Evolutionary conservation across 306 rosid genomes (phyloP).

Genomic region (Leucaena leucocephala): DNA sequence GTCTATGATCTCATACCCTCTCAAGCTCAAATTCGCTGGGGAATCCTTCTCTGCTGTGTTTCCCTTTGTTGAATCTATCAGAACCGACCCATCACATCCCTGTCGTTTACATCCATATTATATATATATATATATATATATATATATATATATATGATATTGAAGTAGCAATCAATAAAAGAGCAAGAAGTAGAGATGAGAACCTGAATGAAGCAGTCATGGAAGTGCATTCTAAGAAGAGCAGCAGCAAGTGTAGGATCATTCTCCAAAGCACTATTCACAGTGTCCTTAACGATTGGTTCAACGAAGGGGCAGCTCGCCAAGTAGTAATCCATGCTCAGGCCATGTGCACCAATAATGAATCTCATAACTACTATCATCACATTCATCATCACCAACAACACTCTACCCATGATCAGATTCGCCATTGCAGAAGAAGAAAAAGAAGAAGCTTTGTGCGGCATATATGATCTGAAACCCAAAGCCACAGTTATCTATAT

Average conservation of each 20-base stretch:
- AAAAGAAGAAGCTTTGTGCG: conserved; percentile 3
- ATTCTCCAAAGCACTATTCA: conserved; percentile 54
- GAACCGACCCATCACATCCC: conserved; percentile 86
- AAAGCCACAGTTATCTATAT: conserved; percentile 10
- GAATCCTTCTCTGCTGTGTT: conserved; percentile 90
- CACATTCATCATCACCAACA: conserved; percentile 39
- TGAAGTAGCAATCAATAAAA: neutral
- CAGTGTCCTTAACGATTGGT: conserved; percentile 47
- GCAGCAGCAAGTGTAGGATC: conserved; percentile 72
- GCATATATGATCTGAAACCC: neutral
- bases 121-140: too few relatives aligned
- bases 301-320: conserved; percentile 64
- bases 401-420: neutral
- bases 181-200: conserved; percentile 2
- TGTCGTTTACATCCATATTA: conserved; percentile 17
- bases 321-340: conserved; percentile 62
- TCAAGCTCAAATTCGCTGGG: conserved; percentile 81
- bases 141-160: too few relatives aligned
- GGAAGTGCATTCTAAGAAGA: conserved; percentile 80
- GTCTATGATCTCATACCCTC: conserved; percentile 82
- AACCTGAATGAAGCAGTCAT: conserved; percentile 76
- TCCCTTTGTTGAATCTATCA: conserved; percentile 67
- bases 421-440: conserved; percentile 25
- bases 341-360: conserved; percentile 39
- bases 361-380: neutral